Base-by-base conservation (phyloP, 306 rosid genomes). In the Comarum palustre region DNA sequence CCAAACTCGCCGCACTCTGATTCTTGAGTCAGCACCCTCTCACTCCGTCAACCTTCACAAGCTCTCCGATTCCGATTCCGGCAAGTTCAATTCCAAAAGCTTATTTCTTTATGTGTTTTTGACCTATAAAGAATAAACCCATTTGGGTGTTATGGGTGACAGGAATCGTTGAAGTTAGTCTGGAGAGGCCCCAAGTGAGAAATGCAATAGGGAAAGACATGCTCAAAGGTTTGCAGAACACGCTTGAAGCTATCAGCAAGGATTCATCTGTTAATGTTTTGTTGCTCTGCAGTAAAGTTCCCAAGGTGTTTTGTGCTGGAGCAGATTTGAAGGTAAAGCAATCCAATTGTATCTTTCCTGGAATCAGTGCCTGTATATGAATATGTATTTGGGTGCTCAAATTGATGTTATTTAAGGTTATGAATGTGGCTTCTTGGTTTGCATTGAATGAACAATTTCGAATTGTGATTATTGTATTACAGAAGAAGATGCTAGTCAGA, bases 131-230 rank as follows among this genome's bases (percentile, higher is more conserved):
- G 12, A 29, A 32, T 9, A 45, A 69, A 55, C 17, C 43, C 38
- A 47, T 27, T 47, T 20, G 80, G 45, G 22, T 32, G 43, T 62
- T 73, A 50, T 68, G 60, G 65, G 25, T 16, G 19, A 29, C 75
- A 93, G 98, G 94, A 51, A 93, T 93, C 79, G 43, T 91, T 0
- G 88, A 91, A 80, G 74, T 93, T 70, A 85, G 79, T 43, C 84
- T 93, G 87, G 85, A 91, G 64, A 84, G 92, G 75, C 91, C 91
- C 10, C 85, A 79, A 77, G 89, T 82, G 19, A 87, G 82, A 67
- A 93, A 93, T 82, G 97, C 98, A 38, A 89, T 93, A 68, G 96
- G 94, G 78, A 90, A 82, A 29, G 94, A 86, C 7, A 82, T 93
- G 88, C 82, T 89, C 66, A 82, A 77, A 68, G 91, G 92, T 38